A percentile compares a stretch with the other conserved stretches of the same genome.
Evolutionary conservation across 2,329 filamentous ascomycete genomes (phyloP).

Genomic region (Hypoxylon sp.): DNA sequence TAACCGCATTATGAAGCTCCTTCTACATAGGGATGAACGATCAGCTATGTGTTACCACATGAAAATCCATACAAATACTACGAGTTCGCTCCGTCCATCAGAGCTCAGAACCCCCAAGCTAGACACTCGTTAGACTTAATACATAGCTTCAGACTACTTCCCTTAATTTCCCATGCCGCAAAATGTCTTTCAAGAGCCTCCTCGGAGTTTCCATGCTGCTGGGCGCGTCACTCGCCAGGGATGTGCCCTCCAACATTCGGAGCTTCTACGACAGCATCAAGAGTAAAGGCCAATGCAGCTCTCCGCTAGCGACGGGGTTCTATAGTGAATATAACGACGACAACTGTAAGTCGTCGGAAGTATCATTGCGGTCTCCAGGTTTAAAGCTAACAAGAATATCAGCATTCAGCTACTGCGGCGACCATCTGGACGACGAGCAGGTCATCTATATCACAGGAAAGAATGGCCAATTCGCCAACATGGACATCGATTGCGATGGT

Average conservation of each 20-base stretch:
- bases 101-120: slow-evolving; percentile 5
- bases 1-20: slow-evolving; percentile 25
- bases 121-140: neutral
- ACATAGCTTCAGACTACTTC: neutral
- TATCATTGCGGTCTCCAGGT: neutral
- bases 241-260: slow-evolving; percentile 59
- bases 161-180: slow-evolving; percentile 7
- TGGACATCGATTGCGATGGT: slow-evolving; percentile 74
- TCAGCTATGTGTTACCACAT: slow-evolving; percentile 14
- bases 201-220: slow-evolving; percentile 41
- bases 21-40: slow-evolving; percentile 27
- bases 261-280: slow-evolving; percentile 60
- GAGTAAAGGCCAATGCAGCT: slow-evolving; percentile 57
- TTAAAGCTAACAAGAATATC: slow-evolving; percentile 4
- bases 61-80: slow-evolving; percentile 31
- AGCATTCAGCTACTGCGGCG: slow-evolving; percentile 60
- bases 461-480: slow-evolving; percentile 62
- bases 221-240: slow-evolving; percentile 42
- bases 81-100: neutral
- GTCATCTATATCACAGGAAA: slow-evolving; percentile 63
- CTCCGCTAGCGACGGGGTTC: slow-evolving; percentile 59
- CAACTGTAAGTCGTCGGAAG: slow-evolving; percentile 52
- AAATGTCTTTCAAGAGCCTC: slow-evolving; percentile 44
- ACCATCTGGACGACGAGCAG: slow-evolving; percentile 54
- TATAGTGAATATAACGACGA: slow-evolving; percentile 57